These are phyloP conservation scores for Mortierella sp. DNA, from an alignment of 371 early-diverging fungal species.

Conservation along the genomic window DNA sequence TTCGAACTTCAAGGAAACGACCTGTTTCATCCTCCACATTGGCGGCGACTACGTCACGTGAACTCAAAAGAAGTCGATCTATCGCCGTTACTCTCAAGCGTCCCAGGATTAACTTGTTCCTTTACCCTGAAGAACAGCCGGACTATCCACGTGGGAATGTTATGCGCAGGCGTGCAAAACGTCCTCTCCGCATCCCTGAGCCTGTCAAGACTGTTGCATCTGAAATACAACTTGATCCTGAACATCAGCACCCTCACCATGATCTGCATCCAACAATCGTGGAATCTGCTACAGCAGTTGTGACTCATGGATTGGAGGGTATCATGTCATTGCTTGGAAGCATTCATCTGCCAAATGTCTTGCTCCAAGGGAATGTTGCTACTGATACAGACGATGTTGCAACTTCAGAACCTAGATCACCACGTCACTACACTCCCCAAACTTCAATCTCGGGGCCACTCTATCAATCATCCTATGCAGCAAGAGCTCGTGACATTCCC, in stretches of 20 bases:
- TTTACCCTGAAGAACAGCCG: conserved; percentile 33
- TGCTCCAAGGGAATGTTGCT: background rate
- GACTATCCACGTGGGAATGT: conserved; percentile 23
- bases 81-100: conserved; percentile 10
- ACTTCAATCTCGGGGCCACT: background rate
- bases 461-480: background rate
- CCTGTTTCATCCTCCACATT: background rate
- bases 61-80: conserved; percentile 9
- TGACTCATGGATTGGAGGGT: conserved; percentile 7
- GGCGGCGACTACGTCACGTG: background rate
- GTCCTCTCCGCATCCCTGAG: background rate
- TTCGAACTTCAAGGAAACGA: background rate
- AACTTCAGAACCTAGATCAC: background rate
- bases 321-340: conserved; percentile 1
- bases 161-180: background rate
- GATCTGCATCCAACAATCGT: conserved; percentile 32
- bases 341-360: background rate
- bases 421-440: background rate
- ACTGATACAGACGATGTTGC: background rate
- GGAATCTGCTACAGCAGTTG: conserved; percentile 21
- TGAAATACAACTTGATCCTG: conserved; percentile 31
- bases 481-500: background rate
- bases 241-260: conserved; percentile 26
- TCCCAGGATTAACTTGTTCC: conserved; percentile 9
- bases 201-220: background rate